Evolutionary conservation across 1,284 basidiomycete genomes (phyloP), one percentile per base, ranked within the genome.

Genomic region (Athelia sp.): DNA sequence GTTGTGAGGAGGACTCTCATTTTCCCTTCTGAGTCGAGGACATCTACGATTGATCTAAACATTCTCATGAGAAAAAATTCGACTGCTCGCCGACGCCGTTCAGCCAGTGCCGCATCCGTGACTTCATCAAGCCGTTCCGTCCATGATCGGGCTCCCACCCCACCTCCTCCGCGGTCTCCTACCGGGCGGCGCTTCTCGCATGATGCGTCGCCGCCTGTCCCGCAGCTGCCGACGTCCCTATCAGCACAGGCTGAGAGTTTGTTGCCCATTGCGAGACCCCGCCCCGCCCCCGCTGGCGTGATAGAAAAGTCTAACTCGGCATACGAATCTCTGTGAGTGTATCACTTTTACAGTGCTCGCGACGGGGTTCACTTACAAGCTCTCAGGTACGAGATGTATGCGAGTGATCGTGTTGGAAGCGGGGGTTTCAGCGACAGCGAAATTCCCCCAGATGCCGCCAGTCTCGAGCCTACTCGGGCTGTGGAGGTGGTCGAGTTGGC

Each of bases 61-160:
- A 66, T 74, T 22, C 61, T 79, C 47, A 70, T 76, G 59, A 75
- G 79, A 51, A 87, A 82, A 58, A 72, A 72, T 34, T 76, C 82
- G 18, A 64, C 69, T 21, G 36, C 19, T n/a, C 36, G 36, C 26
- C 74, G 79, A 45, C 80, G 80, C 40, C 79, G 80, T 26, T 75
- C 84, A 50, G 71, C 73, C 14, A 85, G 87, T 56, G 72, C 73
- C 14, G 70, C 72, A 17, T 79, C 78, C 26, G 62, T 67, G 32
- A 65, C 69, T 19, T 83, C 81, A 26, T 84, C 82, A 2, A 77
- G 67, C 56, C 80, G 81, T 48, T 89, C 88, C 26, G 71, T 90
- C 19, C 84, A 87, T 56, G 87, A 90, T 56, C 83, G 88, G 48
- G 83, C 72, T n/a, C 88, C 88, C 17, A 91, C 88, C 2, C 88